Conservation (phyloP, 805 yeast species). For the Spathaspora gorwiae region DNA sequence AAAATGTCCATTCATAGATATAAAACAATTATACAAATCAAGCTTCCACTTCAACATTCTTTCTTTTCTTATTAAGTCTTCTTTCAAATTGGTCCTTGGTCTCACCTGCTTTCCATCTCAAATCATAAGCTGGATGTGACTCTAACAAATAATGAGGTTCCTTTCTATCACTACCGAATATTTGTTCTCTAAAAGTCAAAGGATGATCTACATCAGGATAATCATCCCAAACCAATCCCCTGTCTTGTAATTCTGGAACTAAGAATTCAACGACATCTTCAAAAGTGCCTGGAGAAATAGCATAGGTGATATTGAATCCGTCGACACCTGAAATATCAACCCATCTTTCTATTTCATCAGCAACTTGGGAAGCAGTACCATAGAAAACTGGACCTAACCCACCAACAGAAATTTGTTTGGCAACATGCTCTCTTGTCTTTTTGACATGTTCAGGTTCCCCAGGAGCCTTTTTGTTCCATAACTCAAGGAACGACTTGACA, state of each 20-base stretch:
- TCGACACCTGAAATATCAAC: constrained; percentile 36
- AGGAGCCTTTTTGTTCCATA: constrained; percentile 28
- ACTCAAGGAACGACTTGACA: constrained; percentile 25
- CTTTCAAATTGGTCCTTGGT: constrained; percentile 23
- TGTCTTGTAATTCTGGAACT: constrained; percentile 31
- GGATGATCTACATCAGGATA: constrained; percentile 24
- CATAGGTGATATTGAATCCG: constrained; percentile 39
- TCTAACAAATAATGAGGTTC: constrained; percentile 14
- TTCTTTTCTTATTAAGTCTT: constrained; percentile 3
- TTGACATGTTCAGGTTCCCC: constrained; percentile 15
- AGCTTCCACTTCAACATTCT: background rate
- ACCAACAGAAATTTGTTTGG: constrained; percentile 23
- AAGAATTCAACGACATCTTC: constrained; percentile 33
- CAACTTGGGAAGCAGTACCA: constrained; percentile 36
- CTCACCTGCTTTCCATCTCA: constrained; percentile 22
- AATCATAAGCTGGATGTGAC: constrained; percentile 16
- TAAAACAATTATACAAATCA: background rate
- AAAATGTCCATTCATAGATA: too few relatives aligned
- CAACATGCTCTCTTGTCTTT: constrained; percentile 19
- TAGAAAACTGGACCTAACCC: constrained; percentile 29
- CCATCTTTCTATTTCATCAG: constrained; percentile 37
- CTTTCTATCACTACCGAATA: constrained; percentile 21
- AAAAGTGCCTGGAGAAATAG: constrained; percentile 31
- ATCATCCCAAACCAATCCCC: constrained; percentile 34
- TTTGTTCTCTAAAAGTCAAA: constrained; percentile 34